Evolutionary conservation across 2,329 filamentous ascomycete genomes (phyloP), one percentile per base, ranked within the genome.

Genomic region (Apiospora arundinis): DNA sequence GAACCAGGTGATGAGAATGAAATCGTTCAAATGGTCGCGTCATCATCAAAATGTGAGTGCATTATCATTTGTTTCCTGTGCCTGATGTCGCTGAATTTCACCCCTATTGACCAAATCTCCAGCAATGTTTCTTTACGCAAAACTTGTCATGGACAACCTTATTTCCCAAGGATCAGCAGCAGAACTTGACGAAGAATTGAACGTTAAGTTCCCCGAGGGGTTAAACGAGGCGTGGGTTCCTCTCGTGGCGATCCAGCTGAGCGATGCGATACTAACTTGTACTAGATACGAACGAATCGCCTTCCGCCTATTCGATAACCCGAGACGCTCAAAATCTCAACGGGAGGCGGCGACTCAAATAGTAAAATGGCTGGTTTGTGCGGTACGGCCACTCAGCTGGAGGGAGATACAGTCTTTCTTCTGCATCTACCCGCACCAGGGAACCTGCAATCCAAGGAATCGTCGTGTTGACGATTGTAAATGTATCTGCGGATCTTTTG

Each of bases 141-240:
- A 74, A 45, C 45, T 77, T n/a, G 75, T 77, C 21, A 56, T 76
- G 44, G 70, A 74, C 25, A 76, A 77, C 32, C 74, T 77, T 12
- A 60, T 73, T 11, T 25, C 46, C 7, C 75, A 76, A 70, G 70
- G 67, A 2, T 73, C 72, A 0, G 9, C 12, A 11, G 67, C 56
- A 23, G 83, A 74, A 14, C 63, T 77, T 14, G 71, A 74, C 1
- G 60, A 12, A 14, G 60, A 66, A 9, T 25, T 66, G 60, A 40
- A 42, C 0, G 32, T 18, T 2, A 25, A 42, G 4, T 66, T 66
- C 3, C 60, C 60, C 1, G 40, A 66, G 6, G 60, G 60, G 4
- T 23, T 66, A 18, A 8, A 42, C 9, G 60, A 40, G 12, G 60
- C 60, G 60, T 42, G 14, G 0, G n/a, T n/a, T n/a, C n/a, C n/a